Evolutionary conservation across 2,329 filamentous ascomycete genomes (phyloP).

Genomic region (Pyrenochaeta sp.): DNA sequence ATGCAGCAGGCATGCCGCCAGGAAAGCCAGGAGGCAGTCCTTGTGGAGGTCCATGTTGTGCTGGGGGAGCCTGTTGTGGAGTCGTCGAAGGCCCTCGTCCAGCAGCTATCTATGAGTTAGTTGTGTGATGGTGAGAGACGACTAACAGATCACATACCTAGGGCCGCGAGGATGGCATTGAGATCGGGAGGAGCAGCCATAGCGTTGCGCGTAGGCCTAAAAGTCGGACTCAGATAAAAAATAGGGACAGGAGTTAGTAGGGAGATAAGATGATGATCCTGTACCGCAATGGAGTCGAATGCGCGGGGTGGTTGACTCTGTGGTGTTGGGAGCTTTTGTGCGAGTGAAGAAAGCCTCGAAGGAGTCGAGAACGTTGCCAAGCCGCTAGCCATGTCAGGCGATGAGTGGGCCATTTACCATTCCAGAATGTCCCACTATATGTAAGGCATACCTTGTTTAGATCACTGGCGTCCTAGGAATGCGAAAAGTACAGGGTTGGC

Average conservation of each 20-base stretch:
- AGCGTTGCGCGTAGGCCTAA: slow-evolving; percentile 13
- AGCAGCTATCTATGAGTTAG: slow-evolving; percentile 48
- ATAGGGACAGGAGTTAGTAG: not conserved
- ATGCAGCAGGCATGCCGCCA: slow-evolving; percentile 50
- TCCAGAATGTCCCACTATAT: too few species aligned
- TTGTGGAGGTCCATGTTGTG: slow-evolving; percentile 54
- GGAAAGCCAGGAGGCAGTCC: slow-evolving; percentile 56
- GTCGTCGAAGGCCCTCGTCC: slow-evolving; percentile 57
- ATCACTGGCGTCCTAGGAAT: not conserved
- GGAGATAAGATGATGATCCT: not conserved
- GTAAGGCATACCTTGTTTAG: not conserved
- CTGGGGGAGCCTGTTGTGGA: slow-evolving; percentile 50
- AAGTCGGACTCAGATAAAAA: slow-evolving; percentile 6
- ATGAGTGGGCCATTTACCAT: not conserved
- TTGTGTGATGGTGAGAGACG: not conserved
- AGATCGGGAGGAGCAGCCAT: slow-evolving; percentile 50
- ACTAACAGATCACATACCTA: slow-evolving; percentile 37
- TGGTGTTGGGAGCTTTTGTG: slow-evolving; percentile 22
- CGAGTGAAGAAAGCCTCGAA: slow-evolving; percentile 18
- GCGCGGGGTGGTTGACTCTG: slow-evolving; percentile 15
- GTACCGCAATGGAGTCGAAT: slow-evolving; percentile 8
- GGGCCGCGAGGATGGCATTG: slow-evolving; percentile 49
- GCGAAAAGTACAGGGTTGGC: not conserved
- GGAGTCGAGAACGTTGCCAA: slow-evolving; percentile 4
- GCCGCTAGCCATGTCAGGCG: not conserved